phyloP scores from a whole-genome alignment of 371 early-diverging fungal genomes.

The Syncephalis plumigaleata region DNA sequence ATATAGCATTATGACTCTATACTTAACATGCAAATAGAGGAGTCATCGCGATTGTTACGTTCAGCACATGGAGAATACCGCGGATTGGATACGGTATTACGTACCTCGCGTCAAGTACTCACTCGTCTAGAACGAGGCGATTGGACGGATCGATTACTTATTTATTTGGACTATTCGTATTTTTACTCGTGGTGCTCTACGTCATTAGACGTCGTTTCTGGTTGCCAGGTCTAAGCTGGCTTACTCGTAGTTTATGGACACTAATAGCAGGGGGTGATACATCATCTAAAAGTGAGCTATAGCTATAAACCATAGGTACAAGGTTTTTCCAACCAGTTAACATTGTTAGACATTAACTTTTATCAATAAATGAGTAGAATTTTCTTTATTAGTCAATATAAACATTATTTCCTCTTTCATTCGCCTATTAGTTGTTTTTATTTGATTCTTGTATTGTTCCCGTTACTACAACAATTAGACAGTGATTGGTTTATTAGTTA shows the following conservation, averaged over 20 bases:
- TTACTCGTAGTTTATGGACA: background rate
- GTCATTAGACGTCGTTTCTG: conserved; percentile 49
- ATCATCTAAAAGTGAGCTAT: no score
- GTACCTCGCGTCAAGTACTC: conserved; percentile 38
- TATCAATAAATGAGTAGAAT: no score
- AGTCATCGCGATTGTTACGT: conserved; percentile 36
- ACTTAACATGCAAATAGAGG: conserved; percentile 17
- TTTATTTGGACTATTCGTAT: conserved; percentile 43
- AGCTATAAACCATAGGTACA: no score
- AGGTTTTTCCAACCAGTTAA: no score
- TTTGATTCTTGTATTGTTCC: no score
- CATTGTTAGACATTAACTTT: no score
- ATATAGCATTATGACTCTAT: background rate
- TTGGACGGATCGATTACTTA: conserved; percentile 45
- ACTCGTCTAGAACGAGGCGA: conserved; percentile 51
- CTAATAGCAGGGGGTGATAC: no score
- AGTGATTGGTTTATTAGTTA: no score
- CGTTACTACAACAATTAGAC: no score
- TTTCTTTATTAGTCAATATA: no score
- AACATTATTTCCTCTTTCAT: no score
- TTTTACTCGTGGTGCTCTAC: conserved; percentile 36
- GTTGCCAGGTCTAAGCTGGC: conserved; percentile 28
- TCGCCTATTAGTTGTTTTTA: no score
- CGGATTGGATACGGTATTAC: conserved; percentile 33
- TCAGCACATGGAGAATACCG: conserved; percentile 38